These are phyloP conservation scores for Rhodomyrtus psidioides DNA, from an alignment of 441 rosid species.

Conservation along the genomic window DNA sequence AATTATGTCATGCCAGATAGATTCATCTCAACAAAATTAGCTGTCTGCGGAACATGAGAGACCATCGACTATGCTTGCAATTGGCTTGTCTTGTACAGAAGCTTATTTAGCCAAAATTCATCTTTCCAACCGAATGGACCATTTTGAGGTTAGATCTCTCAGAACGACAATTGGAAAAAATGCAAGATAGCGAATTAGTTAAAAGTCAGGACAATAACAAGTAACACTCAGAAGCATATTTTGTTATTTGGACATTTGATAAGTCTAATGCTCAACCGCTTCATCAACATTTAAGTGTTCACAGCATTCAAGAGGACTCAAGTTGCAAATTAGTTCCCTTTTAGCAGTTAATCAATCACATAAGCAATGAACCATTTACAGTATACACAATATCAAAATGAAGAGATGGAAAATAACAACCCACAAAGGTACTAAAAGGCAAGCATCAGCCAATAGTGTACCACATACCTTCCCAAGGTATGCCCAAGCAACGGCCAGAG, in stretches of 20 bases:
- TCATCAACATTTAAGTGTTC: background rate
- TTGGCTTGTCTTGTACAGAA: background rate
- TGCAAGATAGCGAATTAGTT: background rate
- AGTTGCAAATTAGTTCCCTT: background rate
- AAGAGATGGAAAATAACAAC: background rate
- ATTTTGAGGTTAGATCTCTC: background rate
- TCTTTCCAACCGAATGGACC: background rate
- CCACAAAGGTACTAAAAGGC: background rate
- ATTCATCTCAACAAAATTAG: background rate
- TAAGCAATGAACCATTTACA: background rate
- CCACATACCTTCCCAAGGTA: constrained; percentile 75
- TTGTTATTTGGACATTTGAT: background rate
- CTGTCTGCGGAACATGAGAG: background rate
- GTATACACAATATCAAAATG: background rate
- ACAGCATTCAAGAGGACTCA: background rate
- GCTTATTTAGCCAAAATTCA: background rate
- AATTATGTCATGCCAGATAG: background rate
- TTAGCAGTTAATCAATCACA: background rate
- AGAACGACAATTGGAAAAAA: background rate
- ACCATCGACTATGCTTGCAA: background rate
- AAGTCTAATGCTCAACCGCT: background rate
- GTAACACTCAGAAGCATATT: background rate
- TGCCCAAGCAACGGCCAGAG: constrained; percentile 88
- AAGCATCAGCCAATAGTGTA: background rate
- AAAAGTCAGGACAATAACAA: background rate